Conservation (phyloP, 2,329 filamentous ascomycete genomes). For the Chaetomiaceae sp. region DNA sequence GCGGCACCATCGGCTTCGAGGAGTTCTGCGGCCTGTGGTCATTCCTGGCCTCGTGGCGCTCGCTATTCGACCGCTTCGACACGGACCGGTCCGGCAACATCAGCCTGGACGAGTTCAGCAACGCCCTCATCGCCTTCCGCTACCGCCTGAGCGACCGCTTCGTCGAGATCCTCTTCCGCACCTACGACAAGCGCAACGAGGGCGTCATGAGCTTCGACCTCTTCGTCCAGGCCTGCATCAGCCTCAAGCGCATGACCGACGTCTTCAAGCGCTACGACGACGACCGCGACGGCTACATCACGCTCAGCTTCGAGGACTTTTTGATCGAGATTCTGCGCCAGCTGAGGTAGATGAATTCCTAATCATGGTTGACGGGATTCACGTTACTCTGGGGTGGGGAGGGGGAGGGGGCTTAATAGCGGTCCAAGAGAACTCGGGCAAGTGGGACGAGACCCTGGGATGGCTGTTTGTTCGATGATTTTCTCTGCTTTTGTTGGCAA, state of each 20-base stretch:
- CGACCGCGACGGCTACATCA: slow-evolving; percentile 90
- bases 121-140: slow-evolving; percentile 87
- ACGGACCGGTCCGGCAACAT: slow-evolving; percentile 83
- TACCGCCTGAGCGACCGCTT: slow-evolving; percentile 85
- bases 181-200: slow-evolving; percentile 73
- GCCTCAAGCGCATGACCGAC: slow-evolving; percentile 96
- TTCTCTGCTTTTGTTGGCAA: not conserved
- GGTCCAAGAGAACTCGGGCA: not conserved
- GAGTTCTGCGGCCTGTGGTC: slow-evolving; percentile 97
- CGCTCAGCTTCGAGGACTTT: slow-evolving; percentile 77
- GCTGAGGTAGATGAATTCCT: slow-evolving; percentile 36
- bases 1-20: slow-evolving; percentile 84
- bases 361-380: too few relatives aligned
- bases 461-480: not conserved
- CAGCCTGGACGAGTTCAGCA: slow-evolving; percentile 77
- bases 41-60: slow-evolving; percentile 90
- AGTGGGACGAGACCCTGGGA: not conserved
- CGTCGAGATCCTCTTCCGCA: slow-evolving; percentile 77
- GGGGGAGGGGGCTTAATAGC: too few relatives aligned
- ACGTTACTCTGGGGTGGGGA: too few relatives aligned
- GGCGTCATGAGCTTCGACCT: slow-evolving; percentile 85
- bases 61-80: slow-evolving; percentile 93
- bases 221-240: slow-evolving; percentile 97
- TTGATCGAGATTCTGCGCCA: slow-evolving; percentile 63
- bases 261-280: slow-evolving; percentile 99